Evolutionary conservation across 2,329 filamentous ascomycete genomes (phyloP).

Genomic region (Pseudogymnoascus pannorum): DNA sequence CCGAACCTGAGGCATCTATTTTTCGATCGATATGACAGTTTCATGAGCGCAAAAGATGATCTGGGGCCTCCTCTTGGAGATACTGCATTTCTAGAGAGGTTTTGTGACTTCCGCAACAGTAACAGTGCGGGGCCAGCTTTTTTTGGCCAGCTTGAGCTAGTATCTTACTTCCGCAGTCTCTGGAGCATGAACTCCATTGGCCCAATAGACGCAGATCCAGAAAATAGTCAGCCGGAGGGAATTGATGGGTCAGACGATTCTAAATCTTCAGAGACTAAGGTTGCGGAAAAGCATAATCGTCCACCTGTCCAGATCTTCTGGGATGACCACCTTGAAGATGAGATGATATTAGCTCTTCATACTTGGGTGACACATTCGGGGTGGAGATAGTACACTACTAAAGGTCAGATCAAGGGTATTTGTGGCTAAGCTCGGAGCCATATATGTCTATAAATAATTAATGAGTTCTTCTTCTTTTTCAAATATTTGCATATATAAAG

Average conservation of each 20-base stretch:
- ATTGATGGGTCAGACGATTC: background rate
- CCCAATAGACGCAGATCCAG: background rate
- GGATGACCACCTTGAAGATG: background rate
- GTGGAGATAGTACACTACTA: background rate
- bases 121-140: background rate
- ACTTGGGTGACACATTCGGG: background rate
- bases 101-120: background rate
- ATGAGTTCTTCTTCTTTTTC: no score
- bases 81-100: background rate
- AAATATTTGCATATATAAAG: no score
- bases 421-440: no score
- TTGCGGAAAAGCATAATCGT: background rate
- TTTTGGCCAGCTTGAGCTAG: background rate
- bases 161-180: background rate
- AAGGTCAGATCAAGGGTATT: no score
- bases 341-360: background rate
- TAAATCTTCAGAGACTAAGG: background rate
- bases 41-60: background rate
- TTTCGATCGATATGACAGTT: background rate
- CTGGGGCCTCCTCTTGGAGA: background rate
- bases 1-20: background rate
- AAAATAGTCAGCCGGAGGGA: background rate
- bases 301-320: background rate
- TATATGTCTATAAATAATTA: no score
- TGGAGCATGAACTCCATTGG: background rate